Base-by-base conservation (phyloP, 371 early-diverging fungal species). In the Mucor irregularis region DNA sequence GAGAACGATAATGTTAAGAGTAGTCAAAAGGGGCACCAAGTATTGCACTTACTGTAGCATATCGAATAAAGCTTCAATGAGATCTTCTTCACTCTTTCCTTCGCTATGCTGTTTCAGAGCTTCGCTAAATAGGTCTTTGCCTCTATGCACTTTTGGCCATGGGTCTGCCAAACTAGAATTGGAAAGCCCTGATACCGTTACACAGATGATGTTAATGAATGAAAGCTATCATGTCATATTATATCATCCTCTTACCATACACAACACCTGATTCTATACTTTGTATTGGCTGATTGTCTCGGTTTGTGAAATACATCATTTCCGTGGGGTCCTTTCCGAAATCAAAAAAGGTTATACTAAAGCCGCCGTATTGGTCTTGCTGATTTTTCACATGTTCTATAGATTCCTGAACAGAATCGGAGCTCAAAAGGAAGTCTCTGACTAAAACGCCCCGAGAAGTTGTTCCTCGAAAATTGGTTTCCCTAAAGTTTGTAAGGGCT, bases 401-500 rank as follows among this genome's bases (percentile, higher is more conserved):
- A 42, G 68, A 54, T 38, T 56, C 24, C 37, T 69, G 28, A 4
- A 65, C 64, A 17, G 64, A 52, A 6, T 29, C 17, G 9, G 26
- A 49, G 5, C 52, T 47, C 24, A 25, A 39, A 29, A 84, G 40
- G 52, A 69, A 79, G 30, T 78, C 70, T 26, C 69, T 64, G n/a
- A 80, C 74, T 25, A 84, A 53, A 28, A 67, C 63, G 19, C 85
- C 87, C n/a, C 87, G 71, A 35, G 84, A 80, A 5, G 64, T 55
- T 33, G 58, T 59, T 9, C 75, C 78, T 40, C 55, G 56, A 4
- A 68, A 72, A 10, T 70, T 64, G 17, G 53, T 33, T 50, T 86
- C 87, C 35, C 84, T 62, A 53, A 69, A 81, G 39, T 86, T 86
- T 29, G 87, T 86, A 46, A 86, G 47, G 2, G 78, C 78, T 2